phyloP scores from a whole-genome alignment of 2,329 filamentous ascomycete genomes.

The Tolypocladium tundrense region DNA sequence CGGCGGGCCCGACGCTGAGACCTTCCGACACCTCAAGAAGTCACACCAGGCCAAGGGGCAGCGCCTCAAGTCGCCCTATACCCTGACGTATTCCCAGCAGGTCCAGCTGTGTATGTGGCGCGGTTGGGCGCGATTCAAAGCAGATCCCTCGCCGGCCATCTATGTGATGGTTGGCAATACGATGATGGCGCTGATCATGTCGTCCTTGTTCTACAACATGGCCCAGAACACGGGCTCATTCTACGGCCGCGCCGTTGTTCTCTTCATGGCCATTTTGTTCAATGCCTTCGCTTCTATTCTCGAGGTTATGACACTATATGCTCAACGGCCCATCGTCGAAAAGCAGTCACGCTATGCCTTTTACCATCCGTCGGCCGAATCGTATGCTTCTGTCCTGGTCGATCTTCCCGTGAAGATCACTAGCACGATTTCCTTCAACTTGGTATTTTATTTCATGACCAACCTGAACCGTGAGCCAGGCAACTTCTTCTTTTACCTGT shows the following conservation, averaged over 20 bases:
- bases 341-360: constrained; percentile 30
- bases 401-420: constrained; percentile 33
- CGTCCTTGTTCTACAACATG: constrained; percentile 39
- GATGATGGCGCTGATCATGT: constrained; percentile 38
- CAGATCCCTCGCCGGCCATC: constrained; percentile 7
- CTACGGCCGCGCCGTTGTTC: constrained; percentile 31
- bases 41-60: neutral
- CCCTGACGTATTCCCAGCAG: neutral
- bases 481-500: constrained; percentile 34
- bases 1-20: neutral
- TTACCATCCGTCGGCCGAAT: constrained; percentile 25
- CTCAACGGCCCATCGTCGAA: constrained; percentile 26
- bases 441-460: constrained; percentile 36
- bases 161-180: constrained; percentile 23
- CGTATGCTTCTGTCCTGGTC: constrained; percentile 24
- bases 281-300: constrained; percentile 34
- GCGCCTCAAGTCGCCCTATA: neutral
- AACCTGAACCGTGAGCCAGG: constrained; percentile 27
- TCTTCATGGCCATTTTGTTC: constrained; percentile 44
- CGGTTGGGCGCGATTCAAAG: neutral
- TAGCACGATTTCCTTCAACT: constrained; percentile 22
- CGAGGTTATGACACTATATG: constrained; percentile 27
- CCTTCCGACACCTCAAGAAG: neutral
- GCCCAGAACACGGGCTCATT: constrained; percentile 30
- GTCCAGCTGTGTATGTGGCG: neutral